Conservation (phyloP, 768 basidiomycete genomes). For the Cyathus striatus region DNA sequence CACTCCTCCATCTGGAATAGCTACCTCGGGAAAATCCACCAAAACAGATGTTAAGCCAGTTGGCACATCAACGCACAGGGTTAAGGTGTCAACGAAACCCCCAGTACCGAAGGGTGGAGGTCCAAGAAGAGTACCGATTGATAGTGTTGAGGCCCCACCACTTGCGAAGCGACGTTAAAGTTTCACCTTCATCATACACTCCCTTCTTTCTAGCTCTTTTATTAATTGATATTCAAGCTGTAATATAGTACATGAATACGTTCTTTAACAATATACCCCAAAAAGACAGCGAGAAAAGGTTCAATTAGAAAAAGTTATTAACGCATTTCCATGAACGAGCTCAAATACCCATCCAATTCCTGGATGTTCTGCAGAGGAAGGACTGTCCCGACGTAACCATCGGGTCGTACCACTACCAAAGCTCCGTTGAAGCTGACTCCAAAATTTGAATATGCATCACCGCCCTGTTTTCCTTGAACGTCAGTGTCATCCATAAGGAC, state of each 20-base stretch:
- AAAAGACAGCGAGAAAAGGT: too few species aligned
- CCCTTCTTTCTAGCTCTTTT: neutral
- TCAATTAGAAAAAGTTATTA: too few species aligned
- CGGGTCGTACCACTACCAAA: slow-evolving; percentile 54
- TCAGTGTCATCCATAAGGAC: slow-evolving; percentile 56
- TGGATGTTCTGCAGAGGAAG: slow-evolving; percentile 39
- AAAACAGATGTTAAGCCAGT: slow-evolving; percentile 1
- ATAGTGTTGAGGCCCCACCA: slow-evolving; percentile 58
- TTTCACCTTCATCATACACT: neutral
- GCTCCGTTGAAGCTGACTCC: slow-evolving; percentile 45
- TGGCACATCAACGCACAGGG: slow-evolving; percentile 9
- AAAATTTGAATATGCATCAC: slow-evolving; percentile 51
- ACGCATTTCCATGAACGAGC: slow-evolving; percentile 36
- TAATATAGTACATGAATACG: too few species aligned
- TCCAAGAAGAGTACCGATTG: slow-evolving; percentile 61
- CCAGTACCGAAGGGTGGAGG: slow-evolving; percentile 35
- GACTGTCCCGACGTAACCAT: slow-evolving; percentile 61
- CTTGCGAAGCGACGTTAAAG: slow-evolving; percentile 27
- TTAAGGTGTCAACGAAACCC: slow-evolving; percentile 24
- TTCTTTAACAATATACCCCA: too few species aligned
- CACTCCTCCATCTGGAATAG: slow-evolving; percentile 12
- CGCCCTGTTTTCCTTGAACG: slow-evolving; percentile 36
- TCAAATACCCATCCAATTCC: slow-evolving; percentile 43
- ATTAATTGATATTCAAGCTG: neutral
- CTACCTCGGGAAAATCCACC: neutral